phyloP scores from a whole-genome alignment of 352 stramenopile genomes.

The Globisporangium yorkense region DNA sequence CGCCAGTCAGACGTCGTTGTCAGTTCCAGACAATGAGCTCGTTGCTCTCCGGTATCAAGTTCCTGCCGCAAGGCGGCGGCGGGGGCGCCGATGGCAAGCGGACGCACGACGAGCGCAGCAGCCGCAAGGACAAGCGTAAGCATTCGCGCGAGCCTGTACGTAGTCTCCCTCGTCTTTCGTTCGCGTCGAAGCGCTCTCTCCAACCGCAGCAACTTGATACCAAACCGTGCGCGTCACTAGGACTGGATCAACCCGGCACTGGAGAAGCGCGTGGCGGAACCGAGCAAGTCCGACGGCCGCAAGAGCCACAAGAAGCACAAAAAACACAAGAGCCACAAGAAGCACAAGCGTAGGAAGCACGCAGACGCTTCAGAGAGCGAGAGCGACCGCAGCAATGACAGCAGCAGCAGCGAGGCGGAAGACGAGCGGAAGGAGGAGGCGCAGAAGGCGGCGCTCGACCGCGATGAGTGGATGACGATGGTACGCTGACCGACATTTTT shows the following conservation, averaged over 20 bases:
- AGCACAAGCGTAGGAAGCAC: slow-evolving; percentile 21
- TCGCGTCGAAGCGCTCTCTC: neutral
- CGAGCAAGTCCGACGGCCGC: neutral
- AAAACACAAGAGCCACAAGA: slow-evolving; percentile 7
- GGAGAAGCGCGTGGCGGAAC: slow-evolving; percentile 23
- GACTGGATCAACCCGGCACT: slow-evolving; percentile 38
- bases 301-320: slow-evolving; percentile 17
- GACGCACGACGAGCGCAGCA: slow-evolving; percentile 9
- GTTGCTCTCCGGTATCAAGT: slow-evolving; percentile 66
- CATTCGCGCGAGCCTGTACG: slow-evolving; percentile 2
- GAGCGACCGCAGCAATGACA: slow-evolving; percentile 10
- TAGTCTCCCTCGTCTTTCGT: neutral
- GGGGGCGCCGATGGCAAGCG: slow-evolving; percentile 17
- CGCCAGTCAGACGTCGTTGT: no score
- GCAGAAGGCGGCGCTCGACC: slow-evolving; percentile 20
- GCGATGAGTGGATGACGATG: slow-evolving; percentile 84
- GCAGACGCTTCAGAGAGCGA: slow-evolving; percentile 22
- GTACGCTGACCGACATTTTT: slow-evolving; percentile 8
- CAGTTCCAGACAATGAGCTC: slow-evolving; percentile 18
- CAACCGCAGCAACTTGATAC: neutral
- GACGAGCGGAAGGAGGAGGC: neutral
- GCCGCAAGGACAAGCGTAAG: slow-evolving; percentile 13
- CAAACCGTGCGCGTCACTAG: slow-evolving; percentile 3
- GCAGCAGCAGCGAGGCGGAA: slow-evolving; percentile 6
- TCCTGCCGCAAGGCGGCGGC: slow-evolving; percentile 32